Conservation (phyloP, 176 grass and related monocot species). For the Cenchrus purpureus region DNA sequence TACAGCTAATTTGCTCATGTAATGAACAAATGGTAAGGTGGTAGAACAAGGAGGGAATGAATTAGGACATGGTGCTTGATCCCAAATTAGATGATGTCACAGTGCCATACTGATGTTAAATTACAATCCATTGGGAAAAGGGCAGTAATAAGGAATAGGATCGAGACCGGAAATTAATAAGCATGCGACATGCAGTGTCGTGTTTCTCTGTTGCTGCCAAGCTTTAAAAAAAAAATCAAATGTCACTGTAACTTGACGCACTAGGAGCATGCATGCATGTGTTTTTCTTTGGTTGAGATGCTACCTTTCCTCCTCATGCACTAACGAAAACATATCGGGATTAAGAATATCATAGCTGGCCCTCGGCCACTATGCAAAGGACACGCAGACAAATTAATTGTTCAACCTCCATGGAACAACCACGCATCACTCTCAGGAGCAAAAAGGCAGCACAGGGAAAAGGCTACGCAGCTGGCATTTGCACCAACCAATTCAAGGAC, state of each 20-base stretch:
- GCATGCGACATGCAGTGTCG: not conserved
- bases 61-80: not conserved
- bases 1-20: not conserved
- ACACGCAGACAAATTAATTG: slow-evolving; percentile 38
- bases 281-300: not conserved
- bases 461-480: slow-evolving; percentile 30
- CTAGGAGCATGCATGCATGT: not conserved
- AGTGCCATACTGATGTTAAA: too few species aligned
- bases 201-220: not conserved
- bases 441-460: slow-evolving; percentile 1
- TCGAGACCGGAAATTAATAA: not conserved
- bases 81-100: not conserved
- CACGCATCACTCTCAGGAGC: not conserved
- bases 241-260: not conserved
- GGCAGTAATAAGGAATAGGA: not conserved
- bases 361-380: not conserved
- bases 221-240: not conserved
- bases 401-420: slow-evolving; percentile 30
- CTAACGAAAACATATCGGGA: not conserved
- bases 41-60: not conserved
- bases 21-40: not conserved
- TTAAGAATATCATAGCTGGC: not conserved
- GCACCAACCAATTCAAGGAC: slow-evolving; percentile 40
- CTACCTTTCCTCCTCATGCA: not conserved
- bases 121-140: not conserved